Conservation (phyloP, 2,329 filamentous ascomycete species). For the Neobulgaria alba region DNA sequence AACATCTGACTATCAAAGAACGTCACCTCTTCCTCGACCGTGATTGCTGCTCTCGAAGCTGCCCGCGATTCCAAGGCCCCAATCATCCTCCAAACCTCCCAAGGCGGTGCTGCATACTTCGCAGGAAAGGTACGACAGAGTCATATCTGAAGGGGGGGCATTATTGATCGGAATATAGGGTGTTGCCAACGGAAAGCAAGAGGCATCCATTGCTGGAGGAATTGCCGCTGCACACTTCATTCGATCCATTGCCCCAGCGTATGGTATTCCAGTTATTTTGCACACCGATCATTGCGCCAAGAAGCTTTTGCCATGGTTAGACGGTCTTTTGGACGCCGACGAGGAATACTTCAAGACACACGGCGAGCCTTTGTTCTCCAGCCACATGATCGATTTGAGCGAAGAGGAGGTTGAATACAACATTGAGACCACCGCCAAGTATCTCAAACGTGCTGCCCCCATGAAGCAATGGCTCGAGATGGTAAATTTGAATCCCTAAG, state of each 20-base stretch:
- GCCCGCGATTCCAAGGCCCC: slow-evolving; percentile 86
- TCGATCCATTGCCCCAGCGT: slow-evolving; percentile 74
- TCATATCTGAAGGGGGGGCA: slow-evolving; percentile 1
- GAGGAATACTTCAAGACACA: slow-evolving; percentile 92
- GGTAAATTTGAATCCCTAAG: slow-evolving; percentile 41
- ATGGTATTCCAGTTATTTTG: slow-evolving; percentile 84
- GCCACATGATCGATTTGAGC: slow-evolving; percentile 97
- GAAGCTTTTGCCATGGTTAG: slow-evolving; percentile 97
- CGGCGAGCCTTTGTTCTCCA: slow-evolving; percentile 87
- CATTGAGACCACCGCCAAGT: slow-evolving; percentile 83
- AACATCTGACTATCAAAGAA: slow-evolving; percentile 42
- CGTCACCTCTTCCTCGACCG: slow-evolving; percentile 86
- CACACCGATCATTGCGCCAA: slow-evolving; percentile 99
- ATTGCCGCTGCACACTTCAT: slow-evolving; percentile 91
- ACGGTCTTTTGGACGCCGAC: slow-evolving; percentile 90
- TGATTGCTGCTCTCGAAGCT: slow-evolving; percentile 83
- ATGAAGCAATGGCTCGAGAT: slow-evolving; percentile 99
- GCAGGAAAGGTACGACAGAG: slow-evolving; percentile 77
- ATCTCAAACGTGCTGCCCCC: slow-evolving; percentile 87
- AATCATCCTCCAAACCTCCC: slow-evolving; percentile 86
- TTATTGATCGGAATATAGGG: slow-evolving; percentile 39
- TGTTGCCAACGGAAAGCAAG: slow-evolving; percentile 73
- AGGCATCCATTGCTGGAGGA: slow-evolving; percentile 79
- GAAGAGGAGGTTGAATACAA: slow-evolving; percentile 89
- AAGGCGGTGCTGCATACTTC: slow-evolving; percentile 91